Evolutionary conservation across 306 rosid genomes (phyloP).

Genomic region (Malus domestica): DNA sequence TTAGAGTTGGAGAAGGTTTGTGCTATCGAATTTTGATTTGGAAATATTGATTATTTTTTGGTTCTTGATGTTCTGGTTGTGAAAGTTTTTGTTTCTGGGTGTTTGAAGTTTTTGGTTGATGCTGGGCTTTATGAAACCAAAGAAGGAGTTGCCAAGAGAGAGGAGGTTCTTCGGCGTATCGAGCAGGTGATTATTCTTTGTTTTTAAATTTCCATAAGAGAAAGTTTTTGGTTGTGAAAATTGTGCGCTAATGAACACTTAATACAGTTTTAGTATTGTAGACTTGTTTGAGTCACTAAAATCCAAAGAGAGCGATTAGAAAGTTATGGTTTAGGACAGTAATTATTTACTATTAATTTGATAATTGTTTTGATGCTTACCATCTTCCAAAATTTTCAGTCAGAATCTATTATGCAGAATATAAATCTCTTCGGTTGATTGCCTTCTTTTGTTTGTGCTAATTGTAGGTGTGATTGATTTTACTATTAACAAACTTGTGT

Average conservation of each 20-base stretch:
- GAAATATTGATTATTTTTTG: background rate
- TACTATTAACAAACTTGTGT: background rate
- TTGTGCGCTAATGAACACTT: too few relatives aligned
- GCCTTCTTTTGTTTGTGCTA: background rate
- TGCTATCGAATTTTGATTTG: background rate
- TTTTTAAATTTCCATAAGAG: too few relatives aligned
- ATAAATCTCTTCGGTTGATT: background rate
- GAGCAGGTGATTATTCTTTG: constrained; percentile 26
- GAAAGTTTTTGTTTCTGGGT: background rate
- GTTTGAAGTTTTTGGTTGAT: constrained; percentile 39
- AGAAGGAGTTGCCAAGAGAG: constrained; percentile 58
- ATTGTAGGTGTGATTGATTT: background rate
- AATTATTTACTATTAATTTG: background rate
- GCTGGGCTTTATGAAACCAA: constrained; percentile 59
- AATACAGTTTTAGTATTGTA: background rate
- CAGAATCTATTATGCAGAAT: background rate
- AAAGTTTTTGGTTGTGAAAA: too few relatives aligned
- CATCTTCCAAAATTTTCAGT: background rate
- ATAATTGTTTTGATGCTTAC: background rate
- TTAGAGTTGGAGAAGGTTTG: constrained; percentile 56
- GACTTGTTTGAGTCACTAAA: too few relatives aligned
- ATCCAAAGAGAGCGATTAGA: background rate
- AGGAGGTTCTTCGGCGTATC: constrained; percentile 48
- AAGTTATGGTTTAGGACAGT: background rate
- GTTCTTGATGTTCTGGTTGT: background rate